Conservation (phyloP, 768 basidiomycete genomes). For the Paxillus rubicundulus region DNA sequence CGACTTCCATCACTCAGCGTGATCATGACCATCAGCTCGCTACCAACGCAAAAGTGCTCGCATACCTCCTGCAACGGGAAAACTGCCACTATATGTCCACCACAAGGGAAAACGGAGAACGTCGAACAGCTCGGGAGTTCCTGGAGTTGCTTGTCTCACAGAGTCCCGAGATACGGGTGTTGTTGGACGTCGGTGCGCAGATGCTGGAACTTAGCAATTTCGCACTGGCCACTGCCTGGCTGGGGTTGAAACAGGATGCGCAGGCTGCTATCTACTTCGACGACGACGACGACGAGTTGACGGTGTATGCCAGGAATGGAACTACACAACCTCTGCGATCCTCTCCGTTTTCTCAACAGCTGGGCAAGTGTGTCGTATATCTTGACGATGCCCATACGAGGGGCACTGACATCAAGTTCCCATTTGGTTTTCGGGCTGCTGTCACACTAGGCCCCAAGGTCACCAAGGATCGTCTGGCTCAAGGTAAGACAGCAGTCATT, state of each 20-base stretch:
- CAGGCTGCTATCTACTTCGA: conserved; percentile 42
- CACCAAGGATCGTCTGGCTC: conserved; percentile 47
- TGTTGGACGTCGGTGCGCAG: conserved; percentile 54
- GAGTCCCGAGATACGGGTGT: conserved; percentile 38
- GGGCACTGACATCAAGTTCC: conserved; percentile 51
- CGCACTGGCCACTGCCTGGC: conserved; percentile 30
- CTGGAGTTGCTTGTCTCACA: conserved; percentile 31
- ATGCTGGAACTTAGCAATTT: conserved; percentile 46
- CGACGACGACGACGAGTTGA: conserved; percentile 29
- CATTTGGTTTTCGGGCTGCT: conserved; percentile 38
- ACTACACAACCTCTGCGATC: conserved; percentile 33
- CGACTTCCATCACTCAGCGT: conserved; percentile 7
- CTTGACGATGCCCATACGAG: conserved; percentile 47
- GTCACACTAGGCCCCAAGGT: conserved; percentile 50
- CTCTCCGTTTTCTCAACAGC: conserved; percentile 40
- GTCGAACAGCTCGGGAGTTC: conserved; percentile 18
- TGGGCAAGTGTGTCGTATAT: conserved; percentile 44
- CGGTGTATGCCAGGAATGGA: conserved; percentile 35
- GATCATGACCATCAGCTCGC: conserved; percentile 37
- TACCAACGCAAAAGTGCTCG: conserved; percentile 42
- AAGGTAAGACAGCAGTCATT: conserved; percentile 34
- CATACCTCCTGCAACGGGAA: conserved; percentile 24
- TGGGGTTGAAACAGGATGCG: conserved; percentile 18
- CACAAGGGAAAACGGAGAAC: conserved; percentile 26
- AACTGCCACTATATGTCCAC: conserved; percentile 33